phyloP scores from a whole-genome alignment of 768 basidiomycete genomes.

The Strobilomyces confusus region DNA sequence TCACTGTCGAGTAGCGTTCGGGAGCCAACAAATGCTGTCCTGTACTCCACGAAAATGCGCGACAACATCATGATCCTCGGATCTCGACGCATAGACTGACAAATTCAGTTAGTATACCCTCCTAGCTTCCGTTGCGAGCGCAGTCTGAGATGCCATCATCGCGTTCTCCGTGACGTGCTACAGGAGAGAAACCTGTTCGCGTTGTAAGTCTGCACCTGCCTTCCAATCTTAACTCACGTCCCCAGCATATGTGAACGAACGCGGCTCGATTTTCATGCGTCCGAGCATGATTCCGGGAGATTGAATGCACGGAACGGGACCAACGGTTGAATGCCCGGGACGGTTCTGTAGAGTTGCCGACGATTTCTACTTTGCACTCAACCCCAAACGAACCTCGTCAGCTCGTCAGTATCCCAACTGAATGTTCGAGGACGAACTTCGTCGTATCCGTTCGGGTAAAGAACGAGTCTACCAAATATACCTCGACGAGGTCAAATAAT shows the following conservation, averaged over 20 bases:
- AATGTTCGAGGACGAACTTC: too few relatives aligned
- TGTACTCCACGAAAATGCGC: slow-evolving; percentile 1
- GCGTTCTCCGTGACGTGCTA: slow-evolving; percentile 8
- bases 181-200: slow-evolving; percentile 13
- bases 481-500: background rate
- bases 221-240: background rate
- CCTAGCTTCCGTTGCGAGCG: background rate
- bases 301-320: slow-evolving; percentile 13
- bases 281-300: background rate
- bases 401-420: too few relatives aligned
- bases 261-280: background rate
- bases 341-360: slow-evolving; percentile 3
- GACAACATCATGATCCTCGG: too few relatives aligned
- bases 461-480: background rate
- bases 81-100: background rate
- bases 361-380: background rate
- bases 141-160: slow-evolving; percentile 10
- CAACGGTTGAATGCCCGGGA: background rate
- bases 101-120: background rate
- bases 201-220: slow-evolving; percentile 5
- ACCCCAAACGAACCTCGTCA: too few relatives aligned
- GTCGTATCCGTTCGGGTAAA: background rate
- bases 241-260: slow-evolving; percentile 12
- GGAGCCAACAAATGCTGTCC: background rate
- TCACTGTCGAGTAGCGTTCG: background rate